Evolutionary conservation across 495 filamentous ascomycete genomes (phyloP), one percentile per base, ranked within the genome.

Genomic region (Podospora tetraspora): DNA sequence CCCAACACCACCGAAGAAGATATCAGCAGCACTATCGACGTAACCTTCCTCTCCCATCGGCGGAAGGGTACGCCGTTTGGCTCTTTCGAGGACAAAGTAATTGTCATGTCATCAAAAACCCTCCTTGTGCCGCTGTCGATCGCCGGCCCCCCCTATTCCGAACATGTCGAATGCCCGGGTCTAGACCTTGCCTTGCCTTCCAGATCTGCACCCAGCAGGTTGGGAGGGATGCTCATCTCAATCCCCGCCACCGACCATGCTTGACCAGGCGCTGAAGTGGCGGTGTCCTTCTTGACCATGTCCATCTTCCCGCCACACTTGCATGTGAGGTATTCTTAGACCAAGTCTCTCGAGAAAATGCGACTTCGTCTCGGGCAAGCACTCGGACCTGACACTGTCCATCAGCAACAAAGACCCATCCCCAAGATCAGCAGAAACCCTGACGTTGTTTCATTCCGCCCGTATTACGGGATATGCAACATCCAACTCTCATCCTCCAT

Each of bases 31-130:
- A 16, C 16, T 27, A 7, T 30, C 22, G 24, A 52, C 57, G 32
- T 59, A 59, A 74, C 72, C 72, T 73, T 73, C 71, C 71, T 27
- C 24, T 69, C 69, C 63, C 3, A 67, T 68, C 71, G 25, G 57
- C 69, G 69, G 69, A 56, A 29, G 22, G 21, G 10, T 2, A 24
- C 6, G 23, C 62, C 32, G 16, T 7, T 56, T 43, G 37, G 3
- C 22, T 16, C 6, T 9, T 63, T 63, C 10, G 19, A n/a, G 22
- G 16, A 10, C 59, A 61, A 27, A 27, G 27, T 6, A 6, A 27
- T 27, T 27, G 4, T 27, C 27, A 0, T 27, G 27, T 27, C 27
- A 27, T 0, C 27, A 27, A 1, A 27, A 6, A 27, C 4, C 4
- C 27, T 27, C 27, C 5, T 27, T 27, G 3, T 5, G 32, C 11